Conservation (phyloP, 495 filamentous ascomycete species). For the Xylaria palmicola region DNA sequence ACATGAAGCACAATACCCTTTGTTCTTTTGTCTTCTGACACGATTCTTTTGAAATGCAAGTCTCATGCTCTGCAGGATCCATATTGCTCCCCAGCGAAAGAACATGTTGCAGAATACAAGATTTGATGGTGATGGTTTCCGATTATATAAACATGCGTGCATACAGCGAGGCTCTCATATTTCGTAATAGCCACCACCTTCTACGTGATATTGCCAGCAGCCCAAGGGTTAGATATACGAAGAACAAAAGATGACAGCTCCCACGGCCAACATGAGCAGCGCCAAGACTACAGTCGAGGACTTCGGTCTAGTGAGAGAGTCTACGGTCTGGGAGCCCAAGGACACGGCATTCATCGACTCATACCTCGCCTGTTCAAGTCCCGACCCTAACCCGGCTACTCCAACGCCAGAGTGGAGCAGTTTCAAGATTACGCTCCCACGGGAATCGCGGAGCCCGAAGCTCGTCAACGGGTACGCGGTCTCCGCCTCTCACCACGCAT, state of each 20-base stretch:
- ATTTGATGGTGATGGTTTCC: not conserved
- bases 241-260: not conserved
- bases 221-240: no score
- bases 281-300: not conserved
- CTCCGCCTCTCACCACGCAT: conserved; percentile 1
- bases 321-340: not conserved
- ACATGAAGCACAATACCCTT: not conserved
- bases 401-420: not conserved
- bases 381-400: not conserved
- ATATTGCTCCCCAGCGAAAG: not conserved
- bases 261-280: not conserved
- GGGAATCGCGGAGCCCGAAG: not conserved
- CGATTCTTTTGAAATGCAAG: not conserved
- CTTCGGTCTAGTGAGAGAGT: not conserved
- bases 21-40: not conserved
- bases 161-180: not conserved
- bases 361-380: not conserved
- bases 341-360: conserved; percentile 8
- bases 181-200: not conserved
- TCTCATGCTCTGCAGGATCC: not conserved
- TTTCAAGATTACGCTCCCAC: not conserved
- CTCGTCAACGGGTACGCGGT: conserved; percentile 4
- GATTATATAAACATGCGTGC: not conserved
- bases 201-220: not conserved
- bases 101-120: not conserved